Evolutionary conservation across 2,329 filamentous ascomycete species (phyloP).

Genomic region (Cladosporium sp.): DNA sequence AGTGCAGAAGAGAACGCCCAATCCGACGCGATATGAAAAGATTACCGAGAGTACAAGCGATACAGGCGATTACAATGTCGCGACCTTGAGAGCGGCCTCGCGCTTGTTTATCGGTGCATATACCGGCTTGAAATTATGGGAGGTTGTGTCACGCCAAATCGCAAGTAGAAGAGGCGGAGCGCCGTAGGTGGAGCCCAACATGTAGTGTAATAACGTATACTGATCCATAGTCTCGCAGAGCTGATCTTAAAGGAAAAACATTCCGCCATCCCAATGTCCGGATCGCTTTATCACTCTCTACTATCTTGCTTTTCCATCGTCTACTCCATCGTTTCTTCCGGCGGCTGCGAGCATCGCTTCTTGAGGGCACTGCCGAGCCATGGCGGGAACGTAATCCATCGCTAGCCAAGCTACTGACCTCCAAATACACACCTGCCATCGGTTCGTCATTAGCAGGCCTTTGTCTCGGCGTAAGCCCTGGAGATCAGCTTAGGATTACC

Average conservation of each 20-base stretch:
- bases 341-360: conserved; percentile 70
- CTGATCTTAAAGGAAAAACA: background rate
- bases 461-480: conserved; percentile 71
- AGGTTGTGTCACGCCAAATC: conserved; percentile 37
- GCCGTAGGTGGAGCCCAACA: background rate
- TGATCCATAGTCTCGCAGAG: background rate
- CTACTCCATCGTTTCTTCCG: conserved; percentile 86
- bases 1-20: conserved; percentile 51
- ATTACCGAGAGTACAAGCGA: conserved; percentile 34
- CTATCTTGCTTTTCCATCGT: conserved; percentile 83
- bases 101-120: conserved; percentile 42
- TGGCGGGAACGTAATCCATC: conserved; percentile 81
- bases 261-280: conserved; percentile 57
- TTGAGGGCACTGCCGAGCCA: conserved; percentile 69
- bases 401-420: conserved; percentile 71
- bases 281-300: conserved; percentile 75
- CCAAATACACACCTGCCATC: conserved; percentile 78
- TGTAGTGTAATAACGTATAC: background rate
- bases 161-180: conserved; percentile 23
- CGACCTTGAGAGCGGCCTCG: conserved; percentile 43
- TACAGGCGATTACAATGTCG: conserved; percentile 42
- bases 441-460: conserved; percentile 84
- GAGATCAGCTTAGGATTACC: conserved; percentile 67
- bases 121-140: conserved; percentile 45
- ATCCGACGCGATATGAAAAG: conserved; percentile 49